A percentile compares a stretch with the other conserved stretches of the same genome.
Conservation (phyloP, 805 yeast species). For the Ascoidea rubescens region DNA sequence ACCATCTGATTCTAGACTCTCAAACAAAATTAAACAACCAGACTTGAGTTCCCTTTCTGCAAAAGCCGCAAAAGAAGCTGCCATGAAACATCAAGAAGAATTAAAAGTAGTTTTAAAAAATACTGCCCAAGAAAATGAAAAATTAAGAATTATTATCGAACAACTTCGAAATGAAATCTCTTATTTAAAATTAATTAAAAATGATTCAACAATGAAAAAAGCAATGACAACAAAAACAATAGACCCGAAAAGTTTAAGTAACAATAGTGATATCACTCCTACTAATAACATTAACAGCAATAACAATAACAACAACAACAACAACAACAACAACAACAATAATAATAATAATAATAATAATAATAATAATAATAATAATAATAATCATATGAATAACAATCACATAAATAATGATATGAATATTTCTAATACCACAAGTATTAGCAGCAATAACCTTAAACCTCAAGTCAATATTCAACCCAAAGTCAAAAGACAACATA, state of each 20-base stretch:
- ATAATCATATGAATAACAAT: no score
- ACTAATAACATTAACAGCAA: neutral
- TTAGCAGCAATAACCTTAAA: no score
- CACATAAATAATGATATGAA: no score
- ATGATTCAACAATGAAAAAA: neutral
- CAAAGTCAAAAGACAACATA: neutral
- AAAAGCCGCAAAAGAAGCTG: neutral
- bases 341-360: neutral
- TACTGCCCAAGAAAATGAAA: slow-evolving; percentile 7
- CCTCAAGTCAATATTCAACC: neutral
- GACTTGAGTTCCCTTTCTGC: no score
- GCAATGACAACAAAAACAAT: neutral
- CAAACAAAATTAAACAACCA: no score
- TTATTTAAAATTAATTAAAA: slow-evolving; percentile 1
- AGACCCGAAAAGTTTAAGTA: neutral
- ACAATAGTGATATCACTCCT: neutral
- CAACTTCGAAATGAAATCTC: slow-evolving; percentile 8
- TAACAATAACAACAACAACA: neutral
- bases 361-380: neutral
- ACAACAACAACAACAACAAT: neutral
- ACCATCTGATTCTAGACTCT: no score
- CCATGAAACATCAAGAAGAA: neutral
- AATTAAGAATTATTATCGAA: slow-evolving; percentile 9
- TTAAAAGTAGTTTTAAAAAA: no score
- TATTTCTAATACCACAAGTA: neutral